Evolutionary conservation across 176 grass and related monocot species (phyloP).

Genomic region (Cymbopogon citratus): DNA sequence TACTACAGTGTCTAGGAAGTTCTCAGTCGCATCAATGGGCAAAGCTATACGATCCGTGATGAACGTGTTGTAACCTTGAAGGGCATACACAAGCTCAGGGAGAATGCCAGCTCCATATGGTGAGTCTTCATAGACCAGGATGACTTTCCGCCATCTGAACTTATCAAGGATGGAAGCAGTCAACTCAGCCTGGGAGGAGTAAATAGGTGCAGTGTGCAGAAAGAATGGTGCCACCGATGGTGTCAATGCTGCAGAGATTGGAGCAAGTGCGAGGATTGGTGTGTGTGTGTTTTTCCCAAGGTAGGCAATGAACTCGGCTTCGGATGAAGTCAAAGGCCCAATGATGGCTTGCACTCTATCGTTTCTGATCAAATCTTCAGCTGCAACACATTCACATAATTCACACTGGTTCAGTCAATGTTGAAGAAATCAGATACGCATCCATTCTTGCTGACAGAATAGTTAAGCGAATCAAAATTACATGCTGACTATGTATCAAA

Average conservation of each 20-base stretch:
- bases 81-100: constrained; percentile 24
- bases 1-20: constrained; percentile 20
- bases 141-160: constrained; percentile 35
- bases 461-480: not conserved
- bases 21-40: not conserved
- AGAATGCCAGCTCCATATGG: constrained; percentile 40
- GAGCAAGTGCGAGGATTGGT: constrained; percentile 39
- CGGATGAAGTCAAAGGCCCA: constrained; percentile 32
- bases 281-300: constrained; percentile 30
- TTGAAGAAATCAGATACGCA: not conserved
- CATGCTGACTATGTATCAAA: not conserved
- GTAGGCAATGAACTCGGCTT: constrained; percentile 37
- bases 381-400: constrained; percentile 11
- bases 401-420: not conserved
- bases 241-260: not conserved
- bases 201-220: constrained; percentile 38
- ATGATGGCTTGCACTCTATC: constrained; percentile 36
- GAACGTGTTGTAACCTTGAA: constrained; percentile 5
- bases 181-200: constrained; percentile 20
- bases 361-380: constrained; percentile 35
- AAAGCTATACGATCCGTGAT: constrained; percentile 27
- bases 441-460: not conserved
- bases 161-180: constrained; percentile 28
- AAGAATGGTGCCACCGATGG: constrained; percentile 26
- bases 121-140: constrained; percentile 47